Conservation (phyloP, 352 stramenopile genomes). For the Proteromonas lacertae region DNA sequence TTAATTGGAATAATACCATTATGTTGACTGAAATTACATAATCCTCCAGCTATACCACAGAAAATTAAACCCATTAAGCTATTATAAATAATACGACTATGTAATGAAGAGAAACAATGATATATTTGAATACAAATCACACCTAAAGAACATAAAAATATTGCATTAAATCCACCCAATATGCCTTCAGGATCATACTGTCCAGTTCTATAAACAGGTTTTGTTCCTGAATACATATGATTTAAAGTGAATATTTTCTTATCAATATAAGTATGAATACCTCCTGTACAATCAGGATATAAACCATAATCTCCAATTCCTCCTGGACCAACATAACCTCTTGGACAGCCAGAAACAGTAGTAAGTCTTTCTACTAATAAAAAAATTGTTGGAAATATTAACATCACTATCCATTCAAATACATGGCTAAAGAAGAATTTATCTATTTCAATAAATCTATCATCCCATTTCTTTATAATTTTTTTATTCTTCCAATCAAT, state of each 20-base stretch:
- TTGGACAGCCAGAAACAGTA: slow-evolving; percentile 23
- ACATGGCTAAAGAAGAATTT: too few relatives aligned
- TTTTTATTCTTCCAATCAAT: too few relatives aligned
- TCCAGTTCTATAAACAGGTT: slow-evolving; percentile 17
- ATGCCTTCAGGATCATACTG: slow-evolving; percentile 31
- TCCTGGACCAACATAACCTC: slow-evolving; percentile 26
- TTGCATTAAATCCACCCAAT: slow-evolving; percentile 29
- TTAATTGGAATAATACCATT: slow-evolving; percentile 23
- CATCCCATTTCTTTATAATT: too few relatives aligned
- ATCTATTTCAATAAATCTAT: too few relatives aligned
- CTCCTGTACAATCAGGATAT: slow-evolving; percentile 26
- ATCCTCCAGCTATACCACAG: slow-evolving; percentile 1
- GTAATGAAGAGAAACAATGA: not conserved
- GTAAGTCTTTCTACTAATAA: slow-evolving; percentile 18
- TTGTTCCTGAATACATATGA: slow-evolving; percentile 25
- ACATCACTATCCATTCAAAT: slow-evolving; percentile 1
- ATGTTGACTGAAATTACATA: slow-evolving; percentile 5
- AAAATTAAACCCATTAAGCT: not conserved
- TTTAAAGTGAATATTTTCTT: slow-evolving; percentile 16
- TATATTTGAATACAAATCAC: slow-evolving; percentile 16
- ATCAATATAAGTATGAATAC: slow-evolving; percentile 29
- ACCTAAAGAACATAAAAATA: slow-evolving; percentile 20
- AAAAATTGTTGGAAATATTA: slow-evolving; percentile 9
- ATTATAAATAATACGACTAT: not conserved
- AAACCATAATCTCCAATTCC: slow-evolving; percentile 14